Evolutionary conservation across 139 green algal species (phyloP).

Genomic region (Closterium sp.): DNA sequence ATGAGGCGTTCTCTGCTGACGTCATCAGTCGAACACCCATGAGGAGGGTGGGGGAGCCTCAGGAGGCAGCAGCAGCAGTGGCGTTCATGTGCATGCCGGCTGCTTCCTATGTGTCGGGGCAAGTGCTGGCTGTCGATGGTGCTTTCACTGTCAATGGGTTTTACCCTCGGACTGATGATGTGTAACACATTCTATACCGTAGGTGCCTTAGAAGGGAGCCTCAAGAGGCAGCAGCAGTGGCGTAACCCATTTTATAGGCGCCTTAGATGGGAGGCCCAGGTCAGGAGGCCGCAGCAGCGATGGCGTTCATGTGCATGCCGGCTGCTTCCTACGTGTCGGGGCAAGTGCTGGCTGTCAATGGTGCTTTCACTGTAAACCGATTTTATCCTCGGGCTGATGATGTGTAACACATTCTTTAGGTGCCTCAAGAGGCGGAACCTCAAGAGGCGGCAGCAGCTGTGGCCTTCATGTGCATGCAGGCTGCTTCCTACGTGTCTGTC

Average conservation of each 20-base stretch:
- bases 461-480: constrained; percentile 57
- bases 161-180: constrained; percentile 1
- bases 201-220: constrained; percentile 48
- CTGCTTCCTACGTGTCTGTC: constrained; percentile 82
- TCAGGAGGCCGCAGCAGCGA: no score
- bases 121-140: constrained; percentile 58
- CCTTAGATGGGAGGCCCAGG: constrained; percentile 51
- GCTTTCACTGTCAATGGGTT: constrained; percentile 49
- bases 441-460: constrained; percentile 34
- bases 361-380: constrained; percentile 48
- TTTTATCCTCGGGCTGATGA: constrained; percentile 7
- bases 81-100: constrained; percentile 60
- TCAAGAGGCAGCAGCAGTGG: constrained; percentile 45
- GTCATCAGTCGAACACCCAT: constrained; percentile 77
- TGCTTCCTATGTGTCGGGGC: constrained; percentile 77
- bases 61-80: constrained; percentile 43
- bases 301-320: constrained; percentile 53
- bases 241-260: no score
- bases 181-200: no score
- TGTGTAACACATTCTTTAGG: neutral
- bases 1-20: constrained; percentile 55
- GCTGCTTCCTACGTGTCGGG: constrained; percentile 80
- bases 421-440: constrained; percentile 59
- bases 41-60: constrained; percentile 66
- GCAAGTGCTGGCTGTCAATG: constrained; percentile 57